Conservation (phyloP, 192 early-diverging fungal species). For the Coemansia sp. region DNA sequence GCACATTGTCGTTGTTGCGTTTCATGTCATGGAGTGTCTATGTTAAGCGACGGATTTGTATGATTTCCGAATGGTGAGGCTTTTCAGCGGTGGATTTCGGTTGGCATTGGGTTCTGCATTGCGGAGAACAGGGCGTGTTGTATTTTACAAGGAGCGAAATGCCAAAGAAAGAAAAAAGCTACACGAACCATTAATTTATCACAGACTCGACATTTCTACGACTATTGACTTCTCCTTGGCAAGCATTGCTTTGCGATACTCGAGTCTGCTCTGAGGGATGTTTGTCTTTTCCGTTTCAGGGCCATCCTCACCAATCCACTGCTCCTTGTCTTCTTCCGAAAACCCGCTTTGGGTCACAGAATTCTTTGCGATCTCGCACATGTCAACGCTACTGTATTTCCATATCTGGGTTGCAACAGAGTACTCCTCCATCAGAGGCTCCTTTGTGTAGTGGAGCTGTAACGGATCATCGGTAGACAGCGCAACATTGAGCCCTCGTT, state of each 20-base stretch:
- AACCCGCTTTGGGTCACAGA: constrained; percentile 88
- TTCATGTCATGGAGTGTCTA: no score
- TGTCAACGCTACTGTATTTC: constrained; percentile 87
- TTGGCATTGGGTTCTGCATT: no score
- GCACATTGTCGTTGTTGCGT: no score
- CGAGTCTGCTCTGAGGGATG: constrained; percentile 84
- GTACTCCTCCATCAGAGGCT: constrained; percentile 96
- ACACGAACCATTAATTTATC: no score
- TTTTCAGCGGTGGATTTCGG: no score
- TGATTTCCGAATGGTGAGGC: no score
- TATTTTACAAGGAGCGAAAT: no score
- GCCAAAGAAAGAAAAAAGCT: no score
- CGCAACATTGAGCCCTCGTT: constrained; percentile 89
- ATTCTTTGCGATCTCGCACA: constrained; percentile 94
- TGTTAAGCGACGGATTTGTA: no score
- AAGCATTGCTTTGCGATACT: constrained; percentile 80
- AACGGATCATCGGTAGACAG: constrained; percentile 93
- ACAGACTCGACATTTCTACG: constrained; percentile 9
- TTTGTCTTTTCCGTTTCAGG: constrained; percentile 88
- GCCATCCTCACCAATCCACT: constrained; percentile 86
- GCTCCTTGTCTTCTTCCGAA: constrained; percentile 81
- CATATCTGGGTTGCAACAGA: constrained; percentile 95
- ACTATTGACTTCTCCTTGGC: constrained; percentile 66
- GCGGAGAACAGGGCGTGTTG: no score
- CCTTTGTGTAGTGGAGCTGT: constrained; percentile 96